These are phyloP conservation scores for Ceratocystis cacaofunesta DNA, from an alignment of 2,329 filamentous ascomycete species.

Conservation along the genomic window DNA sequence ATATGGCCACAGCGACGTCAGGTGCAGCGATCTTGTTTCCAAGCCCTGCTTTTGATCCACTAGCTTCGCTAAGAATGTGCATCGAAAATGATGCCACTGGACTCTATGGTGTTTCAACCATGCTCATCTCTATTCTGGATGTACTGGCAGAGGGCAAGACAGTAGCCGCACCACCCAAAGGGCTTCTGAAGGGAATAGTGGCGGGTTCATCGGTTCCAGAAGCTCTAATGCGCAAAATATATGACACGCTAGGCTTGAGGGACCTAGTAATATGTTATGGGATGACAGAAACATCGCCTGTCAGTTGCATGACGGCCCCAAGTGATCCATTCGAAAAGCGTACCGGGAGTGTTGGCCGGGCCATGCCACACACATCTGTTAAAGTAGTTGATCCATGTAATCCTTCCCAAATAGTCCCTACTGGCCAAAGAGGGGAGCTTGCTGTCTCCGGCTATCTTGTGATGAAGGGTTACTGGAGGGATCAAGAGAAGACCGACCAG, in stretches of 20 bases:
- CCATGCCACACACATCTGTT: constrained; percentile 63
- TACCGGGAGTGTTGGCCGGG: constrained; percentile 60
- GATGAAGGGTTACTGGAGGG: constrained; percentile 85
- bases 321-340: constrained; percentile 58
- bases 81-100: constrained; percentile 41
- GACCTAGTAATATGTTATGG: constrained; percentile 91
- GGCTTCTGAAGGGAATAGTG: constrained; percentile 75
- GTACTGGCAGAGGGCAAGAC: constrained; percentile 40
- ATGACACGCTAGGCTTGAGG: constrained; percentile 56
- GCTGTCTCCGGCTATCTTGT: constrained; percentile 72
- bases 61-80: constrained; percentile 48
- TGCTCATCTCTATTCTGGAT: constrained; percentile 82
- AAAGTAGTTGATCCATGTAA: constrained; percentile 63
- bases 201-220: constrained; percentile 76
- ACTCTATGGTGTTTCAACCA: constrained; percentile 83
- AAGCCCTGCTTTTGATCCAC: constrained; percentile 70
- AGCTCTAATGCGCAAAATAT: constrained; percentile 62
- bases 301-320: constrained; percentile 68
- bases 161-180: constrained; percentile 20
- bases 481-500: constrained; percentile 51
- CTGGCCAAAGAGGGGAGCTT: constrained; percentile 62
- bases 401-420: constrained; percentile 40
- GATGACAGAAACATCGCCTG: constrained; percentile 80
- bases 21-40: constrained; percentile 75
- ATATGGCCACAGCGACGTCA: constrained; percentile 79